Evolutionary conservation across 2,329 filamentous ascomycete species (phyloP), one percentile per base, ranked within the genome.

Genomic region (Ceratocystis colombiana): DNA sequence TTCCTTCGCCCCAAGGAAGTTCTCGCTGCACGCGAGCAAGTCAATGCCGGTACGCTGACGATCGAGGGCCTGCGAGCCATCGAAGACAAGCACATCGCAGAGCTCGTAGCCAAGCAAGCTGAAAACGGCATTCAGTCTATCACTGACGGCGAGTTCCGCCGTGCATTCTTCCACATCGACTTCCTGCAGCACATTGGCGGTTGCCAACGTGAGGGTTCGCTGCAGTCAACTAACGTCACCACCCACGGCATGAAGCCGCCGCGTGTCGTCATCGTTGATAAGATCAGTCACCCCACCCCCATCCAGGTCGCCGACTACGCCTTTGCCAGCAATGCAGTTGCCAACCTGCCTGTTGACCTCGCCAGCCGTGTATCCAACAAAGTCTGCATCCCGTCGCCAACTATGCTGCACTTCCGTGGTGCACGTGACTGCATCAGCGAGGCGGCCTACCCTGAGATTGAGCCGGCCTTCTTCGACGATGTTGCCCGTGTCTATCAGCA

Each of bases 121-220:
- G 77, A 84, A 68, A 78, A 86, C 64, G 83, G 84, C 30, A 81
- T 88, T 67, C 80, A 82, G 22, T 81, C 82, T 17, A 77, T 89
- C 64, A 86, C 85, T 3, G 87, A 87, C 67, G 88, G 88, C 71
- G 88, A 90, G 75, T 90, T 88, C 59, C 77, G 78, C 62, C 76
- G 78, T 69, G 78, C 78, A 69, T 79, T 78, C 70, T 80, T 79
- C 73, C 79, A 79, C 71, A 76, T 74, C 6, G 78, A 78, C 63
- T 78, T 80, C 70, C 79, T 80, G 69, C 79, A 80, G 73, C 77
- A 76, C 68, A 75, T 80, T 15, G 73, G 70, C 2, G 76, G 76
- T 53, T 77, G 77, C 71, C 37, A 68, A 25, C 72, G 71, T 33
- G 72, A 76, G 62, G 74, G 76, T 65, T 73, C 72, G 68, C 75